Conservation (phyloP, 176 grass and related monocot species). For the Oryza glaberrima region DNA sequence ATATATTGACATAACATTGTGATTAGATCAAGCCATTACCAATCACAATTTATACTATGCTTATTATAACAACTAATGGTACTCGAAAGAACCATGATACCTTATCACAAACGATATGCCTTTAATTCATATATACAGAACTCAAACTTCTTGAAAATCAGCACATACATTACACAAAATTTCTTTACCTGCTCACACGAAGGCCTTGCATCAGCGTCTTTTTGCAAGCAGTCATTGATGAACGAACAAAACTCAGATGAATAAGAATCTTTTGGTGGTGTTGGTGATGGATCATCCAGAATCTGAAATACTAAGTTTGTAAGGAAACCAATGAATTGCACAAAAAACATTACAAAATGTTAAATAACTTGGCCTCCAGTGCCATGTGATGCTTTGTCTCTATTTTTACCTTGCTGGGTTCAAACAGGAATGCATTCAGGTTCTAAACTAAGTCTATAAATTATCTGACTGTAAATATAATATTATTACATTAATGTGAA, state of each 20-base stretch:
- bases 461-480: no score
- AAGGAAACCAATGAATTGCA: slow-evolving; percentile 15
- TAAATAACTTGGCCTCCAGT: neutral
- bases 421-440: no score
- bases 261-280: slow-evolving; percentile 65
- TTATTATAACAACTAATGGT: neutral
- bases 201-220: slow-evolving; percentile 80
- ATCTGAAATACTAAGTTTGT: slow-evolving; percentile 56
- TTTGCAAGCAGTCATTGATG: slow-evolving; percentile 85
- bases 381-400: neutral
- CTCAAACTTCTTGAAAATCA: slow-evolving; percentile 32
- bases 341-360: slow-evolving; percentile 18
- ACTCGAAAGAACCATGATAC: neutral
- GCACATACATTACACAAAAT: slow-evolving; percentile 8
- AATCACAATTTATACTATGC: slow-evolving; percentile 12
- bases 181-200: slow-evolving; percentile 65
- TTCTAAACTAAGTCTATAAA: neutral
- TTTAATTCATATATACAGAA: slow-evolving; percentile 2
- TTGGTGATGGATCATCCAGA: slow-evolving; percentile 89
- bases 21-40: slow-evolving; percentile 19
- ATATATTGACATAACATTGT: neutral
- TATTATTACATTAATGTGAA: neutral
- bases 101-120: slow-evolving; percentile 1
- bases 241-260: slow-evolving; percentile 89
- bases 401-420: neutral